These are phyloP conservation scores for Taphrina communis DNA, from an alignment of 1,139 yeast genomes.

Conservation along the genomic window DNA sequence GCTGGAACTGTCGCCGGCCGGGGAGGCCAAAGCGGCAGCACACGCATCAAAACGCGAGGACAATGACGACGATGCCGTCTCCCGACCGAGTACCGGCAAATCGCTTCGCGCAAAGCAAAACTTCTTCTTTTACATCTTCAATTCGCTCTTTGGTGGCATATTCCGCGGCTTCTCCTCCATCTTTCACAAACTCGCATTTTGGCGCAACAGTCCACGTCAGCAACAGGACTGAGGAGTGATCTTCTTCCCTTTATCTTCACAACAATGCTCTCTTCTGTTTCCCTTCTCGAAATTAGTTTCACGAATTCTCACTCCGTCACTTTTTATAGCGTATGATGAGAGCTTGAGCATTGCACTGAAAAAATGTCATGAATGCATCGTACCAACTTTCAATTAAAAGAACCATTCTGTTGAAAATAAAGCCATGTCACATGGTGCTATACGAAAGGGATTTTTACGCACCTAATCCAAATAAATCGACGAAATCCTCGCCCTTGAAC, in stretches of 20 bases:
- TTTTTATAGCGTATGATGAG: background rate
- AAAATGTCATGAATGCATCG: background rate
- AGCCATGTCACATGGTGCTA: no score
- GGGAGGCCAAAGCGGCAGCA: slow-evolving; percentile 21
- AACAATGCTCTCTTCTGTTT: no score
- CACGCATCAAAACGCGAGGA: background rate
- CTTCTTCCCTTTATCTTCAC: no score
- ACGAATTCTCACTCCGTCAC: background rate
- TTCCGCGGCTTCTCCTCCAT: slow-evolving; percentile 28
- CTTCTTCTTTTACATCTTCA: slow-evolving; percentile 32
- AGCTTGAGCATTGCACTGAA: background rate
- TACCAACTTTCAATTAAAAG: no score
- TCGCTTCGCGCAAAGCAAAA: slow-evolving; percentile 32
- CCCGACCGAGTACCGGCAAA: slow-evolving; percentile 25
- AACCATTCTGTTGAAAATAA: no score
- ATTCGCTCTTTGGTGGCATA: slow-evolving; percentile 34
- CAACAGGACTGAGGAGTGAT: background rate
- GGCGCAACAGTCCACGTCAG: slow-evolving; percentile 27
- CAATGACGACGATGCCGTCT: background rate
- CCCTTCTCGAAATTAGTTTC: background rate
- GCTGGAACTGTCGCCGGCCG: slow-evolving; percentile 27
- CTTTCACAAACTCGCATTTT: slow-evolving; percentile 35
- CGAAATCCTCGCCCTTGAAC: background rate
- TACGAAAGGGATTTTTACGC: background rate
- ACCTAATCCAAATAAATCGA: slow-evolving; percentile 6